Evolutionary conservation across 2,329 filamentous ascomycete species (phyloP).

Genomic region (Diplodia scrobiculata): DNA sequence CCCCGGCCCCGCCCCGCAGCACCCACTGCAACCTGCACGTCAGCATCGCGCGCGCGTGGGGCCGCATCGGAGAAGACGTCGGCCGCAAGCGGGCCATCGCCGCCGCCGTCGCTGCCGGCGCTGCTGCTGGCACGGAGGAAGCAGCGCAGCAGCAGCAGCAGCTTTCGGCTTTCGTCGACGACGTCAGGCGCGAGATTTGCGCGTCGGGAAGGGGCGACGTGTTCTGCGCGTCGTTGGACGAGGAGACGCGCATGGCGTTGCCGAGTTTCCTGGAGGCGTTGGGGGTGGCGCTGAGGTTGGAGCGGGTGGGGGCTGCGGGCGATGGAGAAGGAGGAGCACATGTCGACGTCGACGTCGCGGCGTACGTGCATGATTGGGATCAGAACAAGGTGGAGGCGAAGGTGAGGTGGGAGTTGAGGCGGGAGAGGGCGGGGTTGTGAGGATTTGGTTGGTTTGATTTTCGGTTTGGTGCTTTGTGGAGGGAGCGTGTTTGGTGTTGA

Average conservation of each 20-base stretch:
- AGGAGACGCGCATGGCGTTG: conserved; percentile 32
- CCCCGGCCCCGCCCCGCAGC: conserved; percentile 34
- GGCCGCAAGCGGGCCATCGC: background rate
- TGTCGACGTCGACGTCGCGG: conserved; percentile 32
- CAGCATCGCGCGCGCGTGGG: conserved; percentile 37
- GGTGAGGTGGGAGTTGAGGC: conserved; percentile 34
- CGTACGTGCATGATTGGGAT: conserved; percentile 33
- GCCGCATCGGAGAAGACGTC: conserved; percentile 15
- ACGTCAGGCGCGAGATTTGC: conserved; percentile 34
- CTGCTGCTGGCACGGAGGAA: too few species aligned
- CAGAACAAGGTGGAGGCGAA: conserved; percentile 36
- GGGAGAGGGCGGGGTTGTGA: background rate
- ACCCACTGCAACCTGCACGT: conserved; percentile 38
- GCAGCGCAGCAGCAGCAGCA: conserved; percentile 20
- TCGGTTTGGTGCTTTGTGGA: too few species aligned
- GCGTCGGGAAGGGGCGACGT: conserved; percentile 35
- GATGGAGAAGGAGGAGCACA: conserved; percentile 12
- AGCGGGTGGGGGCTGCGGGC: conserved; percentile 28
- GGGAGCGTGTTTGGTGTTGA: too few species aligned
- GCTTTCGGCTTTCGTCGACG: conserved; percentile 31
- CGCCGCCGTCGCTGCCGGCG: conserved; percentile 5
- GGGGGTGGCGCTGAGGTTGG: conserved; percentile 32
- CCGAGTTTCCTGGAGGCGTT: conserved; percentile 38
- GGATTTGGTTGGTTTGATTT: too few species aligned
- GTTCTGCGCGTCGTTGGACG: conserved; percentile 32